Percentiles rank a stretch among this genome's conserved stretches.
Evolutionary conservation across 331 rosid genomes (phyloP).

Genomic region (Erythrophleum ivorense): DNA sequence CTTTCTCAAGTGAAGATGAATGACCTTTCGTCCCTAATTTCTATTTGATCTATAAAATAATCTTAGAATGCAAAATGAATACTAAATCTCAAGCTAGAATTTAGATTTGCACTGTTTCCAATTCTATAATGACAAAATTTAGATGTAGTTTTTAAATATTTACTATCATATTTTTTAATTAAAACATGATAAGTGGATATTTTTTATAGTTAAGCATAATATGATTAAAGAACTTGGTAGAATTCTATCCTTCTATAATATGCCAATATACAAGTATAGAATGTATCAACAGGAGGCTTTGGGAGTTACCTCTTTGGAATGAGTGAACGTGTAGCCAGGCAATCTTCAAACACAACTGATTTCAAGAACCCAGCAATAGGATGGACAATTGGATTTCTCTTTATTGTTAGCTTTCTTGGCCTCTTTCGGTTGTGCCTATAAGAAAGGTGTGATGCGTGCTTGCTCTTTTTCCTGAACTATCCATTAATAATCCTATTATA

Average conservation of each 20-base stretch:
- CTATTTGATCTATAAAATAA: too few species aligned
- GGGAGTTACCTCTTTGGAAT: constrained; percentile 62
- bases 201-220: neutral
- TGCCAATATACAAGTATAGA: neutral
- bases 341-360: constrained; percentile 40
- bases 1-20: neutral
- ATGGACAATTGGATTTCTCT: constrained; percentile 52
- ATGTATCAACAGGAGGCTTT: constrained; percentile 48
- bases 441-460: constrained; percentile 43
- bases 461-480: too few species aligned
- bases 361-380: constrained; percentile 44
- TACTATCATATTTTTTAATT: neutral
- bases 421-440: constrained; percentile 56
- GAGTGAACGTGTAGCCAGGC: constrained; percentile 48
- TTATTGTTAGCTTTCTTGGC: constrained; percentile 57
- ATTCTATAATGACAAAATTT: neutral
- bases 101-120: neutral
- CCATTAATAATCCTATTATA: neutral
- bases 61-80: neutral
- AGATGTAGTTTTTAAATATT: neutral
- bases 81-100: neutral
- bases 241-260: neutral
- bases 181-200: neutral
- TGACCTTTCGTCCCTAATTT: neutral
- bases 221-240: neutral